phyloP scores from a whole-genome alignment of 2,329 filamentous ascomycete genomes.

The Microthyrium microscopicum region DNA sequence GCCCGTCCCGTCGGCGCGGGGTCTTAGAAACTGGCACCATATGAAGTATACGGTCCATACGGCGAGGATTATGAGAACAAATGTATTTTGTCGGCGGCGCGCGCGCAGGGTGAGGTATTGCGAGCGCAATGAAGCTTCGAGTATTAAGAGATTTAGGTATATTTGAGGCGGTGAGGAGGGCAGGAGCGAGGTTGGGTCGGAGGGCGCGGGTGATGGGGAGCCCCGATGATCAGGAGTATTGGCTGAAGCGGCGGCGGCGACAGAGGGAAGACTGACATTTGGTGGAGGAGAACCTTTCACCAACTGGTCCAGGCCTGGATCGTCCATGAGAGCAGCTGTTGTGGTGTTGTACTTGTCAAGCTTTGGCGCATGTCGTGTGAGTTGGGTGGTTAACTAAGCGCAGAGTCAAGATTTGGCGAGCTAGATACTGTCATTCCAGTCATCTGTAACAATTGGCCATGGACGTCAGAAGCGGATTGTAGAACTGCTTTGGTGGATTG shows the following conservation, averaged over 20 bases:
- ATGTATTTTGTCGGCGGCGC: constrained; percentile 77
- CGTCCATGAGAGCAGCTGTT: constrained; percentile 32
- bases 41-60: constrained; percentile 73
- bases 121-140: constrained; percentile 81
- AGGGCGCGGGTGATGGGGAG: constrained; percentile 24
- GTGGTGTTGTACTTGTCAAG: no score
- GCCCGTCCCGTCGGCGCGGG: constrained; percentile 83
- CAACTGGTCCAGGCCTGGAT: constrained; percentile 60
- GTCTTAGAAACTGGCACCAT: constrained; percentile 85
- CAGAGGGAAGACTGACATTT: constrained; percentile 30
- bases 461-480: no score
- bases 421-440: no score
- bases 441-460: no score
- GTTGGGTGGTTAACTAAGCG: no score
- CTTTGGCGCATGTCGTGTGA: no score
- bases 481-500: no score
- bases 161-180: constrained; percentile 92
- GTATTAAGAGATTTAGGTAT: constrained; percentile 92
- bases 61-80: constrained; percentile 67
- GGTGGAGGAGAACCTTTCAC: constrained; percentile 75
- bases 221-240: constrained; percentile 8
- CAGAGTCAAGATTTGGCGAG: no score
- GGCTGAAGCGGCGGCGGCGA: constrained; percentile 18
- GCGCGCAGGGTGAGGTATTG: constrained; percentile 86
- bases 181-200: constrained; percentile 61